Conservation (phyloP, 2,329 filamentous ascomycete species). For the Cladosporium colombiae region DNA sequence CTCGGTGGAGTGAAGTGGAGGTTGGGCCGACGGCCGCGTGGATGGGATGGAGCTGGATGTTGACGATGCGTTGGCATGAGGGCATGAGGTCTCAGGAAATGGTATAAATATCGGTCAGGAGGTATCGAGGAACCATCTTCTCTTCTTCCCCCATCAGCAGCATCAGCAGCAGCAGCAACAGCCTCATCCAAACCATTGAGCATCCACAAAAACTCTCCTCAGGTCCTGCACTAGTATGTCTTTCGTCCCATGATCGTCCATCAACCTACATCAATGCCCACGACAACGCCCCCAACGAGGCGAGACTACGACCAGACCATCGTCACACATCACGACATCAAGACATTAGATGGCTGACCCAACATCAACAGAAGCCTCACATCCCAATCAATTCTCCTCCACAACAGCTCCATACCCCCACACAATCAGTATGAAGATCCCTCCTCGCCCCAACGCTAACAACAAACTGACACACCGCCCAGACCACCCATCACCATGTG, state of each 20-base stretch:
- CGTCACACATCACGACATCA: neutral
- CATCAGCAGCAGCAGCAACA: slow-evolving; percentile 7
- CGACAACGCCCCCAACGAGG: slow-evolving; percentile 1
- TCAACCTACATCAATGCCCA: neutral
- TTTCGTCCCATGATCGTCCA: neutral
- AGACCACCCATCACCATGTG: slow-evolving; percentile 63
- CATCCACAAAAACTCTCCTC: neutral
- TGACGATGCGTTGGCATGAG: slow-evolving; percentile 20
- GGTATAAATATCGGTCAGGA: slow-evolving; percentile 35
- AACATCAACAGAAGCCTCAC: neutral
- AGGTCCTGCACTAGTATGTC: neutral
- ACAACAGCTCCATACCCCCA: neutral
- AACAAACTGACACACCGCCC: slow-evolving; percentile 36
- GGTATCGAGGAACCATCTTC: slow-evolving; percentile 15
- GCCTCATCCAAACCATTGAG: neutral
- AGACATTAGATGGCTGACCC: neutral
- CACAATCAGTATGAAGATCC: neutral
- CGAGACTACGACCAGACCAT: neutral
- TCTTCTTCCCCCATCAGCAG: slow-evolving; percentile 17
- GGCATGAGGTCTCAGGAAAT: slow-evolving; percentile 23
- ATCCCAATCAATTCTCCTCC: slow-evolving; percentile 13
- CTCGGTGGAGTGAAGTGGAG: slow-evolving; percentile 13
- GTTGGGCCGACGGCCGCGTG: slow-evolving; percentile 17
- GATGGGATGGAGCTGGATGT: slow-evolving; percentile 13
- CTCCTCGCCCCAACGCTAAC: neutral